Conservation (phyloP, 1,139 yeast species). For the Pichia sp. region DNA sequence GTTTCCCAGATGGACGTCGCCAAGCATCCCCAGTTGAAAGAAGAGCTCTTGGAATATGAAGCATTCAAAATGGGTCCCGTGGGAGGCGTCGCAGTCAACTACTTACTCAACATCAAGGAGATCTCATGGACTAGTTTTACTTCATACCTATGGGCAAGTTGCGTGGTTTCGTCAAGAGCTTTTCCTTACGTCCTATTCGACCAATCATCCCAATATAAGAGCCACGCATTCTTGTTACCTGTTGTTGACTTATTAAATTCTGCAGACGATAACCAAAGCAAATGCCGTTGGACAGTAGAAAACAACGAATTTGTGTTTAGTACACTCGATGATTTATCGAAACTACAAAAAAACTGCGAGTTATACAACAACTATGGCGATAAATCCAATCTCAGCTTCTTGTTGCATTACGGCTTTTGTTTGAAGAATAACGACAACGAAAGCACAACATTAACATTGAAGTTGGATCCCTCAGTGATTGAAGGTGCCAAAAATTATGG, state of each 20-base stretch:
- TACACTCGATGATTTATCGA: constrained; percentile 28
- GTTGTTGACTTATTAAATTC: constrained; percentile 77
- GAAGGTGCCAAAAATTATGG: constrained; percentile 23
- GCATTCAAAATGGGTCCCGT: constrained; percentile 23
- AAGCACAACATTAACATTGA: constrained; percentile 43
- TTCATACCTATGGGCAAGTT: constrained; percentile 68
- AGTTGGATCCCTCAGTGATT: constrained; percentile 21
- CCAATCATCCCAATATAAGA: constrained; percentile 27
- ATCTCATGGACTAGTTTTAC: constrained; percentile 57
- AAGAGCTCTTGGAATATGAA: constrained; percentile 32
- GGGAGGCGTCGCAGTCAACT: constrained; percentile 20
- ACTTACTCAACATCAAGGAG: constrained; percentile 16
- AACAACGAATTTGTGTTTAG: constrained; percentile 30
- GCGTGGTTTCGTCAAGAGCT: constrained; percentile 69
- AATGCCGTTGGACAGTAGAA: constrained; percentile 59
- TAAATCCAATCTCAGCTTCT: constrained; percentile 75
- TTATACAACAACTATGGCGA: constrained; percentile 80
- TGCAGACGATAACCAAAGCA: constrained; percentile 41
- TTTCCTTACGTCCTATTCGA: constrained; percentile 59
- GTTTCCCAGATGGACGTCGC: constrained; percentile 19
- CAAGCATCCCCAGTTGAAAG: constrained; percentile 15
- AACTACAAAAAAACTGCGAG: constrained; percentile 43
- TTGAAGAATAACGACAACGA: constrained; percentile 59
- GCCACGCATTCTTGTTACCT: constrained; percentile 71
- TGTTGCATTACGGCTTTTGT: constrained; percentile 67